Base-by-base conservation (phyloP, 2,329 filamentous ascomycete genomes). In the Penicillium aurantiogriseum region DNA sequence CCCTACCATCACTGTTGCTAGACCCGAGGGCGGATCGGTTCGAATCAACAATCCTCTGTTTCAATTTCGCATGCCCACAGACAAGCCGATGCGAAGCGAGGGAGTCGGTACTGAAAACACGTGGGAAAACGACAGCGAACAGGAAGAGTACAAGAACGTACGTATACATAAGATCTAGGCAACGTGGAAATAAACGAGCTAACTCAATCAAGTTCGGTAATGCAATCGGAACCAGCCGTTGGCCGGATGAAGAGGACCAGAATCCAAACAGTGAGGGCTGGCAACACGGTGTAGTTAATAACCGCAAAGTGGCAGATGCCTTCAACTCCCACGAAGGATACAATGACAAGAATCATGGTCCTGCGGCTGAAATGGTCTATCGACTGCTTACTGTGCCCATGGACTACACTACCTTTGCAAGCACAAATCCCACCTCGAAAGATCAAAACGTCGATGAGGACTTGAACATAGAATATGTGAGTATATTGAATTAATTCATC, bases 21-120 rank as follows among this genome's bases (percentile, higher is more conserved):
- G 68, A 39, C 74, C 73, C 54, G 74, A 59, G 33, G 56, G 76
- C 2, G 76, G 77, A 36, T 57, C 52, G 5, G 63, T 69, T 39
- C 68, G 66, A 17, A 76, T 81, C 48, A 17, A 66, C 51, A 81
- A 81, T 64, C 79, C 79, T 3, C 69, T 81, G 15, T 80, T 76
- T 66, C 73, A 71, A 36, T 81, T 79, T 69, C 72, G 58, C 52
- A 79, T 76, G 58, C 57, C 63, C 2, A 63, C 52, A n/a, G 54
- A 60, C 21, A 35, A 56, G 25, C 61, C 63, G 3, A 62, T 63
- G 57, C 42, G 33, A 10, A 57, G 50, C 5, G 54, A 54, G 25
- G 51, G 51, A 0, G 51, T 65, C 29, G 59, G 56, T 11, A 45
- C 55, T 27, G 55, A 57, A 23, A 57, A 57, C 39, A 57, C 55